Evolutionary conservation across 1,284 basidiomycete genomes (phyloP).

Genomic region (Ceratobasidium sp.): DNA sequence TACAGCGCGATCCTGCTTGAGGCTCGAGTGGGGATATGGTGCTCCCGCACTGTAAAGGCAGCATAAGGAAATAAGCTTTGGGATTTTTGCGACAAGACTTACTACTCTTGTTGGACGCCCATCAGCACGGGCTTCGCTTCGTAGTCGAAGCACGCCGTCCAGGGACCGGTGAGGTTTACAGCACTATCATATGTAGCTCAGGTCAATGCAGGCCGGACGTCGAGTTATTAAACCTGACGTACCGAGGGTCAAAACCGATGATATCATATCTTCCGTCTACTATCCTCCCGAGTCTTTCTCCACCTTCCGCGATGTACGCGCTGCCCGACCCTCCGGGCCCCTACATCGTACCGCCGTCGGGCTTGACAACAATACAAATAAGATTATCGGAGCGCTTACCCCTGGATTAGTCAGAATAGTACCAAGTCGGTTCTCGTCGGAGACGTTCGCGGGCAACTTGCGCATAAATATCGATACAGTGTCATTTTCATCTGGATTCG

Average conservation of each 20-base stretch:
- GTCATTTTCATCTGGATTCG: slow-evolving; percentile 7
- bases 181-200: background rate
- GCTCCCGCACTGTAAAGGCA: background rate
- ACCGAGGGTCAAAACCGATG: slow-evolving; percentile 43
- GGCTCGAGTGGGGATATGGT: slow-evolving; percentile 25
- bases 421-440: slow-evolving; percentile 21
- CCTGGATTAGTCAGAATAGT: slow-evolving; percentile 25
- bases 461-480: slow-evolving; percentile 37
- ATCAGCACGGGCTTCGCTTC: slow-evolving; percentile 10
- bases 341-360: background rate
- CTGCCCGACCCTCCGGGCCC: slow-evolving; percentile 51
- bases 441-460: slow-evolving; percentile 7
- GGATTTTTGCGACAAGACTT: background rate
- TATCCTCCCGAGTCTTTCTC: slow-evolving; percentile 44
- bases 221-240: slow-evolving; percentile 30
- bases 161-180: slow-evolving; percentile 36
- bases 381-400: background rate
- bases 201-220: background rate
- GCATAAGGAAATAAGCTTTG: background rate
- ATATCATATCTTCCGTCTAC: slow-evolving; percentile 50
- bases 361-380: too few relatives aligned
- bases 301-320: slow-evolving; percentile 16
- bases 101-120: background rate
- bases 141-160: slow-evolving; percentile 30
- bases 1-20: background rate